Evolutionary conservation across 2,329 filamentous ascomycete genomes (phyloP), one percentile per base, ranked within the genome.

Genomic region (Penicillium crustosum): DNA sequence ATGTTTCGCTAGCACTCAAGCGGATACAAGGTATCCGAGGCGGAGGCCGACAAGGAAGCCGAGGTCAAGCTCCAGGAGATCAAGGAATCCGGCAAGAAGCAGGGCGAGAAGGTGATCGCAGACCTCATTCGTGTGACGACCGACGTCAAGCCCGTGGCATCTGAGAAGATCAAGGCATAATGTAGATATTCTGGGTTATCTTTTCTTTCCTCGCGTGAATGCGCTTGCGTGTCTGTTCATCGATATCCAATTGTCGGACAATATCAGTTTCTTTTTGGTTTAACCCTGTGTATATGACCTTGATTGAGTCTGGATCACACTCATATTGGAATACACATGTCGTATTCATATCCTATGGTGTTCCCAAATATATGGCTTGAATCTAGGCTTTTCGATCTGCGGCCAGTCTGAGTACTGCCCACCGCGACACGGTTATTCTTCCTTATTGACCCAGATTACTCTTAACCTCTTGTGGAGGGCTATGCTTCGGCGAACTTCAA

Each of bases 61-160:
- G 90, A 96, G 61, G 82, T 77, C 68, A 88, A 95, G 78, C 87
- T 97, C 68, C 83, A 87, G 76, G 87, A 90, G 75, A 97, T 97
- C 74, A 84, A 90, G 75, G 83, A 82, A 55, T 86, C 91, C 35
- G 93, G 93, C 61, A 85, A 89, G 76, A 89, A 92, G 82, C 86
- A 86, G 64, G 90, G 92, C 72, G 83, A 84, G 64, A 84, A 89
- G 73, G 93, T 99, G 19, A 83, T 97, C 52, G 85, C 90, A 66
- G 89, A 95, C 72, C 80, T 99, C 65, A 83, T 97, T 66, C 83
- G 85, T 64, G 91, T 90, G n/a, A 91, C 97, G 38, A 88, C 91
- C 66, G 87, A 93, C 63, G 89, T 93, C 62, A 87, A 91, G 76
- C 89, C 93, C 15, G 83, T 89, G 62, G 82, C 84, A 36, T 85